Evolutionary conservation across 2,329 filamentous ascomycete species (phyloP), one percentile per base, ranked within the genome.

Genomic region (Sarocladiaceae sp.): DNA sequence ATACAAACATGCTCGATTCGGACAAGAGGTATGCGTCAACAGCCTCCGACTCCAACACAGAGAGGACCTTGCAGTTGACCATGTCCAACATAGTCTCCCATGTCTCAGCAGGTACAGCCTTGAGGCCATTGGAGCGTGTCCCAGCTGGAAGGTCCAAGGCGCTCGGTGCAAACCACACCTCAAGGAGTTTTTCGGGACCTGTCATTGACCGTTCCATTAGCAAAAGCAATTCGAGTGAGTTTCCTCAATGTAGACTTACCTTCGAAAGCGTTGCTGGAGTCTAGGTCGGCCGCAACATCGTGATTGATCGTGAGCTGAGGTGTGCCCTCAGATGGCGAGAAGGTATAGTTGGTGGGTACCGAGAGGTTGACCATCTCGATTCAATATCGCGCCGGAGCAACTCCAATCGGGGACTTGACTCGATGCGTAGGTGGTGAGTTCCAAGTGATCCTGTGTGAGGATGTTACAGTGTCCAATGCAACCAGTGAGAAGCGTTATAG

Each of bases 1-100:
- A 98, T 56, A 98, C 88, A 63, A 98, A 98, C 90, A 98, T 95
- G 85, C 93, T 97, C 32, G 93, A 97, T 70, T 98, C 93, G 51
- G 93, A 98, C 45, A 98, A 76, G 6, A 98, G 80, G 62, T 98
- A 98, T 52, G 93, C 91, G 61, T 98, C 93, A 56, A 97, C 85
- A 60, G 91, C 83, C 51, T 95, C 89, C 19, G 91, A 95, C 61
- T 91, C 83, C 51, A 98, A 80, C 50, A 95, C 85, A 3, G 93
- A 98, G 45, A 98, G 75, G 45, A 98, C 89, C 71, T 98, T 93
- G 82, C 93, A 98, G 64, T 96, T 95, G 68, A 98, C 93, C 60
- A 96, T 77, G 62, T 98, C 93, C 48, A 98, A 79, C 93, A 98
- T 96, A 47, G 82, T 83, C 65, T 94, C 94, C 93, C 93, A 98